Base-by-base conservation (phyloP, 306 rosid genomes). In the Fragaria nilgerrensis region DNA sequence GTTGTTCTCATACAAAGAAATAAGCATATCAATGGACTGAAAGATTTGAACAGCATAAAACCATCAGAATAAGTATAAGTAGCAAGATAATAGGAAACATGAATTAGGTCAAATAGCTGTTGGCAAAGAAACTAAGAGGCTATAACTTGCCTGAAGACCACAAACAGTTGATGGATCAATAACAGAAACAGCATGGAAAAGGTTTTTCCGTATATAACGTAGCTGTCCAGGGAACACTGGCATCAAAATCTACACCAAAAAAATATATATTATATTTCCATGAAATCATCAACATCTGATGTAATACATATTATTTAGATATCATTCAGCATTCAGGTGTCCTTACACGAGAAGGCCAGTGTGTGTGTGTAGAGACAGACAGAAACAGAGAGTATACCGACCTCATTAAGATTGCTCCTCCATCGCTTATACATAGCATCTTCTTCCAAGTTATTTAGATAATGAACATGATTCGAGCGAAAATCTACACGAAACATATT, bases 221-320 rank as follows among this genome's bases (percentile, higher is more conserved):
- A 89, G 86, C 82, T 95, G 99, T 80, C 99, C 99, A 7, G 97
- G 99, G 86, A 89, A 95, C 70, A 87, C 97, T 36, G 99, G 97
- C 99, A 91, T 95, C 96, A 92, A 86, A 81, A 95, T 87, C 99
- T 95, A 79, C 81, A 84, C 27, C 68, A 70, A 45, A 75, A 56
- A 78, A 11, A 67, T n/a, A 44, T 0, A 43, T 73, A 45, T 25
- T 12, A 47, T 36, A 19, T 73, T 62, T 27, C 73, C 47, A 45
- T 7, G 64, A 70, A 76, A 45, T 11, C 69, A 32, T 47, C n/a
- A 29, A 65, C 37, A 3, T 65, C 13, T 23, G 41, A 67, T 58
- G 45, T 13, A 68, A 61, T 63, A 20, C 12, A 53, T 53, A 20
- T 20, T 20, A 20, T 55, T 7, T n/a, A n/a, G 13, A 55, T 9